Percentiles rank a stretch among this genome's conserved stretches.
phyloP scores from a whole-genome alignment of 805 yeast species.

The Pichia paraexigua region DNA sequence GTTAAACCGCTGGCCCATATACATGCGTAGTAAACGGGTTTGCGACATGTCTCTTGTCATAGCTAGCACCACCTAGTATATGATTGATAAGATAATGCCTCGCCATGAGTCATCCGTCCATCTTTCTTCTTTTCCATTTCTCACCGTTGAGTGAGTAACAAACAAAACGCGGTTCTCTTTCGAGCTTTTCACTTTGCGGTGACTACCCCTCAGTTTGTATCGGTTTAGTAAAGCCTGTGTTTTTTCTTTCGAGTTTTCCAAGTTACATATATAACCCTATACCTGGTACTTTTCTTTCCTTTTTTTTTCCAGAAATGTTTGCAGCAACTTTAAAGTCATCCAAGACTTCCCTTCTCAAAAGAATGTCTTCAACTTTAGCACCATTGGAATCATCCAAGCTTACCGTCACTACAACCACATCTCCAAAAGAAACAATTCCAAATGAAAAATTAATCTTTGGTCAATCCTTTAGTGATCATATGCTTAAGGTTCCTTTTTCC shows the following conservation, averaged over 20 bases:
- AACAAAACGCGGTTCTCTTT: no score
- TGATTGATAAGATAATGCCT: no score
- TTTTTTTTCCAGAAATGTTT: neutral
- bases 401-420: constrained; percentile 35
- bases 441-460: constrained; percentile 65
- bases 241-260: no score
- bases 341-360: neutral
- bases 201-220: neutral
- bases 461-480: constrained; percentile 76
- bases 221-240: no score
- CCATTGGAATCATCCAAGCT: constrained; percentile 50
- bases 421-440: constrained; percentile 49
- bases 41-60: no score
- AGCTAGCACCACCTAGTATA: no score
- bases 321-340: neutral
- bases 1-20: no score
- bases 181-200: no score
- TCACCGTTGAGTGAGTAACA: neutral
- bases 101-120: neutral
- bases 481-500: constrained; percentile 83
- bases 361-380: constrained; percentile 20
- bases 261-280: no score
- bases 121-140: neutral
- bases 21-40: no score
- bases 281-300: neutral